Base-by-base conservation (phyloP, 116 monocot species). In the Iris pallida region DNA sequence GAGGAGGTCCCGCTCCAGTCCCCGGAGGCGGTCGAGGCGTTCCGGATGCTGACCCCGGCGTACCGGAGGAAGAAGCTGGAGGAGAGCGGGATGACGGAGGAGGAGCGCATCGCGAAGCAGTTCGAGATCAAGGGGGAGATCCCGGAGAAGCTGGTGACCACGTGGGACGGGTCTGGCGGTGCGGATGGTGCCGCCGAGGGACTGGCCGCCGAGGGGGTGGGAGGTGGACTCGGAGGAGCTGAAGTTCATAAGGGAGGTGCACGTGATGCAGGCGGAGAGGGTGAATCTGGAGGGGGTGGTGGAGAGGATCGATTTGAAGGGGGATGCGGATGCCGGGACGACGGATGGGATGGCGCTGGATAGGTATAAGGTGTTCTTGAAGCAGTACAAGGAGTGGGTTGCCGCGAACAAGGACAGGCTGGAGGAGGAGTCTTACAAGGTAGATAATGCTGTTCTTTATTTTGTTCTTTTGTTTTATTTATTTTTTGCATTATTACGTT, bases 151-250 rank as follows among this genome's bases (percentile, higher is more conserved):
- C 40, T 89, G 45, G 82, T 82, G 70, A 91, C 95, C 0, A 47
- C 59, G 20, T 91, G 91, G 91, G 91, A 73, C 10, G 95, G 89
- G 7, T 16, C 44, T 96, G 54, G 86, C 71, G 4, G 20, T 89
- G 7, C 61, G 81, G 68, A 65, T 89, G 75, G 68, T 96, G 53
- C 89, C 95, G 9, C 95, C 95, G 15, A 72, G 95, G 66, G 91
- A 95, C 52, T 95, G 95, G 95, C 95, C 95, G 17, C 95, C 95
- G 19, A 77, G 77, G 13, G 95, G 82, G 5, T 96, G 95, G 95
- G 82, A 77, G 78, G 95, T 96, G 20, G 95, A 96, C 59, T 61
- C 52, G 42, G 75, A 58, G 40, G 95, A 96, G 79, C 78, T 96
- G 82, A 89, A 73, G 60, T 88, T 85, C 48, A 91, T 96, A 10